phyloP scores from a whole-genome alignment of 1,284 basidiomycete genomes.

The Phenoliferia sp. region DNA sequence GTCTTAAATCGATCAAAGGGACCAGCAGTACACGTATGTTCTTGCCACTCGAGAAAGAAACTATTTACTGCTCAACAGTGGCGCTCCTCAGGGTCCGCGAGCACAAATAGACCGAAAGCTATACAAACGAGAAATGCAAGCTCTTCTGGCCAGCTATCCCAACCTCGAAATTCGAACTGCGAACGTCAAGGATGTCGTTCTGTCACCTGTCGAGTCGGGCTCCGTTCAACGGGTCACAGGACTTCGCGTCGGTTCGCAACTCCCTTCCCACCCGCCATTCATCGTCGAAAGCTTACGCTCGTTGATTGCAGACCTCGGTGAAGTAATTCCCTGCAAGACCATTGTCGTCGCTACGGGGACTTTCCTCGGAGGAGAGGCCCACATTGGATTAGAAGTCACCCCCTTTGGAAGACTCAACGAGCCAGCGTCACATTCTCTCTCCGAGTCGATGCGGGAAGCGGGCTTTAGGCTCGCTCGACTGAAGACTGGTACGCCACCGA shows the following conservation, averaged over 20 bases:
- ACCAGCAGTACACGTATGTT: slow-evolving; percentile 73
- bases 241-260: slow-evolving; percentile 59
- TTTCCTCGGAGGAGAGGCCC: slow-evolving; percentile 81
- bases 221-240: slow-evolving; percentile 54
- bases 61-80: neutral
- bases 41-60: neutral
- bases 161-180: slow-evolving; percentile 66
- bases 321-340: slow-evolving; percentile 67
- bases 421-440: slow-evolving; percentile 55
- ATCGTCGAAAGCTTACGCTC: neutral
- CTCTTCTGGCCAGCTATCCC: slow-evolving; percentile 57
- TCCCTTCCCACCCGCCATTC: neutral
- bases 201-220: slow-evolving; percentile 44
- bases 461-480: slow-evolving; percentile 76
- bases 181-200: slow-evolving; percentile 72
- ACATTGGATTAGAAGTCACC: slow-evolving; percentile 71
- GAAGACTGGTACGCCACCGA: slow-evolving; percentile 84
- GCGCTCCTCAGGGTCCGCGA: slow-evolving; percentile 61
- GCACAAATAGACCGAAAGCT: slow-evolving; percentile 80
- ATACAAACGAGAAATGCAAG: slow-evolving; percentile 77
- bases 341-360: slow-evolving; percentile 86
- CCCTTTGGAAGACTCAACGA: slow-evolving; percentile 70
- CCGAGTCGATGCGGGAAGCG: slow-evolving; percentile 63
- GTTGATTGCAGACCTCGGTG: slow-evolving; percentile 59
- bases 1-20: slow-evolving; percentile 80